A percentile compares a stretch with the other conserved stretches of the same genome.
These are phyloP conservation scores for Ceratocystis diversiconidia DNA, from an alignment of 2,329 filamentous ascomycete genomes.

Conservation along the genomic window DNA sequence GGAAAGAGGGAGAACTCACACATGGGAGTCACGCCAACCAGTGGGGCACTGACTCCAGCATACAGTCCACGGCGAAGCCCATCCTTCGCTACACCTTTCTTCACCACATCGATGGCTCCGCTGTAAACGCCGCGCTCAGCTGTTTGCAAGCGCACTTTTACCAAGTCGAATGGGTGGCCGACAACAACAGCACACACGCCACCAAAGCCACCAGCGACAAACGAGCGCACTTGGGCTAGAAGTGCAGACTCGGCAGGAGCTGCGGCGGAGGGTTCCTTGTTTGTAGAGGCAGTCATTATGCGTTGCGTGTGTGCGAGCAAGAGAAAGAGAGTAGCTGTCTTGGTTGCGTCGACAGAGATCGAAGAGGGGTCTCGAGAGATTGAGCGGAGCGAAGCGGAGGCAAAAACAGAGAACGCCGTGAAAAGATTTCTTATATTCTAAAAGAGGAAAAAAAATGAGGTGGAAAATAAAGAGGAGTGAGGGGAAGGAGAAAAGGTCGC, in stretches of 20 bases:
- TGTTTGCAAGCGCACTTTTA: slow-evolving; percentile 95
- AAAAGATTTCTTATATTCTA: neutral
- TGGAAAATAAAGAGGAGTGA: neutral
- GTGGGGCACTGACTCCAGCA: slow-evolving; percentile 87
- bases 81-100: slow-evolving; percentile 75
- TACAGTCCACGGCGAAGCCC: slow-evolving; percentile 72
- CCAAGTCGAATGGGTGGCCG: slow-evolving; percentile 91
- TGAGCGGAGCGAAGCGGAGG: neutral
- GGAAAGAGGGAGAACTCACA: slow-evolving; percentile 46
- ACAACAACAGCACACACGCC: slow-evolving; percentile 89
- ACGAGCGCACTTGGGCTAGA: slow-evolving; percentile 53
- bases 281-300: neutral
- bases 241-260: slow-evolving; percentile 23
- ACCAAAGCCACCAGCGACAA: slow-evolving; percentile 81
- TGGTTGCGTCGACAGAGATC: neutral
- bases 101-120: slow-evolving; percentile 80
- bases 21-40: slow-evolving; percentile 96
- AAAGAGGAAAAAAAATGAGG: neutral
- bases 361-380: neutral
- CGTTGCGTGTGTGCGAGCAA: slow-evolving; percentile 19
- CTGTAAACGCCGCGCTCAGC: slow-evolving; percentile 87
- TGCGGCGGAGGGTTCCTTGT: slow-evolving; percentile 19
- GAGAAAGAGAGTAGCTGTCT: slow-evolving; percentile 11
- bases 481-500: neutral
- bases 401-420: neutral